Evolutionary conservation across 1,139 yeast species (phyloP), one percentile per base, ranked within the genome.

Genomic region (Lodderomyces theae): DNA sequence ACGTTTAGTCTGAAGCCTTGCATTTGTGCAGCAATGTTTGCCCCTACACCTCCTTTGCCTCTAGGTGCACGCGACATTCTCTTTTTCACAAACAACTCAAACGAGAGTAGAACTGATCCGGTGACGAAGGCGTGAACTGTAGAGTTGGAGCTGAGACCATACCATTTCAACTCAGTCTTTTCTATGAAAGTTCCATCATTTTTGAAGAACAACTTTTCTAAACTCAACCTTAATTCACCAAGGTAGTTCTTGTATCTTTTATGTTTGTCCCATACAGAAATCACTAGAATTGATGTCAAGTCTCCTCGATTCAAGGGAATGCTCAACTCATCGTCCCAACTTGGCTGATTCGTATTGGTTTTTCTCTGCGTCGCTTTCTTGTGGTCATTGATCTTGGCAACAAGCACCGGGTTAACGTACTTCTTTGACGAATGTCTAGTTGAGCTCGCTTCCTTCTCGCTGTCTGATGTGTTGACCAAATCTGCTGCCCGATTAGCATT

Each of bases 81-180:
- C 35, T 43, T 45, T 39, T 53, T 61, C 7, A 66, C 56, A n/a
- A 60, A 54, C 37, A 80, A 54, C 40, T 74, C 74, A 48, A 82
- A 75, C 22, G 74, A 69, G n/a, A 80, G 51, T 32, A 69, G 63
- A 4, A 83, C 47, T 0, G 81, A 73, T 0, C 89, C 89, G 0
- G 82, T 75, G 9, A 80, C 78, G 53, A 67, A 79, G 8, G 75
- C 61, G 34, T 72, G 74, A 44, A 72, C 63, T 3, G 64, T 52
- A 34, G 59, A 60, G 17, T 73, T 71, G 2, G 84, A 78, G 43
- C 71, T 69, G 10, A 81, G 58, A 40, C 66, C 63, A 51, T 66
- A 74, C 84, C 84, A 79, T 45, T 66, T 66, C 16, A 72, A 64
- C 1, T 64, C 73, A 2, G 66, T 59, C 37, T 47, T 52, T 11